These are phyloP conservation scores for Cladosporium austrohemisphaericum DNA, from an alignment of 2,329 filamentous ascomycete species.

Conservation along the genomic window DNA sequence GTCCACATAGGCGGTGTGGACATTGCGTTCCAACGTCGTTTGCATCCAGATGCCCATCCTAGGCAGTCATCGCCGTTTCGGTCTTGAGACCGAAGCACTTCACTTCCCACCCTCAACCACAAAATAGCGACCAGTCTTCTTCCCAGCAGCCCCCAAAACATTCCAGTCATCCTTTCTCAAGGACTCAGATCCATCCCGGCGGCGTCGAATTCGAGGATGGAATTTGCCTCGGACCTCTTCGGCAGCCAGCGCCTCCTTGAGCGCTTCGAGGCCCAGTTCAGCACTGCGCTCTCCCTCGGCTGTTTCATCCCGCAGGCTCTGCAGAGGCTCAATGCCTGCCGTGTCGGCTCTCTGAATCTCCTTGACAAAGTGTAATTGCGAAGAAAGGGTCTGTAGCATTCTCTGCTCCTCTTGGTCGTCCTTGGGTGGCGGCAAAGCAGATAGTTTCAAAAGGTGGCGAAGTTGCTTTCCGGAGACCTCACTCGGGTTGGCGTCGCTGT, in stretches of 20 bases:
- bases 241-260: constrained; percentile 54
- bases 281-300: constrained; percentile 50
- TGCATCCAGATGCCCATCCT: too few relatives aligned
- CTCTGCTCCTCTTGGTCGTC: constrained; percentile 58
- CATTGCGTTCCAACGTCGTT: too few relatives aligned
- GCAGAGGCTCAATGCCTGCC: constrained; percentile 65
- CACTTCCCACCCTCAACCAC: constrained; percentile 63
- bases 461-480: constrained; percentile 64
- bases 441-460: constrained; percentile 80
- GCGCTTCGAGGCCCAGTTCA: constrained; percentile 56
- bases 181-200: constrained; percentile 36
- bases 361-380: constrained; percentile 87
- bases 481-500: constrained; percentile 30
- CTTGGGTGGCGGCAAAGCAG: constrained; percentile 73
- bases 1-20: too few relatives aligned
- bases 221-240: constrained; percentile 60
- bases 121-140: constrained; percentile 69
- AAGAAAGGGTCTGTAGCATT: constrained; percentile 71
- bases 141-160: constrained; percentile 62
- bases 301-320: constrained; percentile 79
- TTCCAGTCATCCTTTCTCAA: constrained; percentile 60
- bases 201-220: constrained; percentile 48
- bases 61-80: too few relatives aligned
- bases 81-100: constrained; percentile 14
- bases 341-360: constrained; percentile 79